Evolutionary conservation across 2,329 filamentous ascomycete species (phyloP).

Genomic region (Curvularia sp.): DNA sequence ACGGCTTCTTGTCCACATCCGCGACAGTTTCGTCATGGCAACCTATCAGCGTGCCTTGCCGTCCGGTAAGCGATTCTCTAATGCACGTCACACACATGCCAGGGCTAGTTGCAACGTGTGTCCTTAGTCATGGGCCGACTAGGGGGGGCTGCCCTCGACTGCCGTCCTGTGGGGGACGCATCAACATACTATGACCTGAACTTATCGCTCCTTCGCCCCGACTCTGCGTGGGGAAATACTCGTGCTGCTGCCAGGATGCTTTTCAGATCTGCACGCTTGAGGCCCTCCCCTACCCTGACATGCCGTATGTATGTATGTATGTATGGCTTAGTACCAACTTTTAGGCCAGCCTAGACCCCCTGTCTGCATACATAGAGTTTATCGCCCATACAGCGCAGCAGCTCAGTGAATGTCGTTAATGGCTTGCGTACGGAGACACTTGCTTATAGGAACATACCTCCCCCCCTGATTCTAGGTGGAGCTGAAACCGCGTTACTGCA

Average conservation of each 20-base stretch:
- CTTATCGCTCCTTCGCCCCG: not conserved
- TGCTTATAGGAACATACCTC: not conserved
- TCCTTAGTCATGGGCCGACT: conserved; percentile 9
- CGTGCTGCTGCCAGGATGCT: not conserved
- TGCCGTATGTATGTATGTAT: not conserved
- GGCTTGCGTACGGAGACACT: not conserved
- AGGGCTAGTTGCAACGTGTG: conserved; percentile 21
- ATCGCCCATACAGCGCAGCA: not conserved
- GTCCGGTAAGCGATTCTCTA: conserved; percentile 8
- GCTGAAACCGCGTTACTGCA: not conserved
- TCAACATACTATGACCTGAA: conserved; percentile 3
- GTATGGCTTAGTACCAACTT: not conserved
- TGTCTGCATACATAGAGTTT: conserved; percentile 9
- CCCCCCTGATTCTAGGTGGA: not conserved
- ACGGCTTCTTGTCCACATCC: conserved; percentile 8
- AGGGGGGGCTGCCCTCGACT: conserved; percentile 1
- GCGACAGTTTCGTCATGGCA: conserved; percentile 8
- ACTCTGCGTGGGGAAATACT: not conserved
- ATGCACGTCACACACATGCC: conserved; percentile 27
- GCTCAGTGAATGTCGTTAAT: not conserved
- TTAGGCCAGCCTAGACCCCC: not conserved
- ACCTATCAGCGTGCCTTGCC: conserved; percentile 7
- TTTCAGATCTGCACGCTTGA: not conserved
- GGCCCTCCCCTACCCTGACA: not conserved
- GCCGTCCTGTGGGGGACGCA: conserved; percentile 1